phyloP scores from a whole-genome alignment of 129 eudicot species.

The Flaveria bidentis region DNA sequence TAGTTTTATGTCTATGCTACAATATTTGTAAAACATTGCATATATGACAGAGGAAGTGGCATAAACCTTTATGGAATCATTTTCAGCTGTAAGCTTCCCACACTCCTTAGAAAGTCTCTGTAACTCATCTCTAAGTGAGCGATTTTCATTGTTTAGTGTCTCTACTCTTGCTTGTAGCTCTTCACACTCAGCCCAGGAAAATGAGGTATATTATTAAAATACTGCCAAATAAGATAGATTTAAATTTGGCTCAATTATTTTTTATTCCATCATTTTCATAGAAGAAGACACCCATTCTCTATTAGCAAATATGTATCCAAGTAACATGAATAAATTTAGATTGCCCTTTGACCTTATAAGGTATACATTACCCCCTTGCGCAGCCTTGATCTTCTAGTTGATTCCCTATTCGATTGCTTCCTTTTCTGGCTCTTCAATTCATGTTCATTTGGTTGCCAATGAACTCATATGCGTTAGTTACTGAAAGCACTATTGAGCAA shows the following conservation, averaged over 20 bases:
- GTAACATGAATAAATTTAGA: background rate
- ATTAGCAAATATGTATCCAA: background rate
- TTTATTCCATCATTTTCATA: background rate
- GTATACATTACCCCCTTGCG: constrained; percentile 68
- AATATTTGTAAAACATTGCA: too few relatives aligned
- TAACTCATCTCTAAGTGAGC: constrained; percentile 62
- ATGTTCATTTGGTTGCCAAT: constrained; percentile 66
- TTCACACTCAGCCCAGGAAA: constrained; percentile 85
- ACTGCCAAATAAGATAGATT: background rate
- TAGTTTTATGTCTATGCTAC: background rate
- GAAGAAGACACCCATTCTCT: background rate
- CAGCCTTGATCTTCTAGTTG: constrained; percentile 89
- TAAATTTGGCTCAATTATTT: background rate
- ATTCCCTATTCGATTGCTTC: constrained; percentile 91
- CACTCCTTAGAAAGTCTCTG: constrained; percentile 76
- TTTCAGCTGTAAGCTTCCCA: constrained; percentile 70
- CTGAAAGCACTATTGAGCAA: background rate
- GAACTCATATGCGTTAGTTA: background rate
- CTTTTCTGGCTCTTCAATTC: constrained; percentile 86
- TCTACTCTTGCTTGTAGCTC: constrained; percentile 85
- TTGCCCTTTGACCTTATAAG: background rate
- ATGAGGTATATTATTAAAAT: background rate
- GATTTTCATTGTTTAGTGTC: constrained; percentile 56
- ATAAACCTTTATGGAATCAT: constrained; percentile 69
- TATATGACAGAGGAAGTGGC: background rate